Percentiles rank a stretch among this genome's conserved stretches.
Evolutionary conservation across 768 basidiomycete species (phyloP).

Genomic region (Tricholoma saponaceum): DNA sequence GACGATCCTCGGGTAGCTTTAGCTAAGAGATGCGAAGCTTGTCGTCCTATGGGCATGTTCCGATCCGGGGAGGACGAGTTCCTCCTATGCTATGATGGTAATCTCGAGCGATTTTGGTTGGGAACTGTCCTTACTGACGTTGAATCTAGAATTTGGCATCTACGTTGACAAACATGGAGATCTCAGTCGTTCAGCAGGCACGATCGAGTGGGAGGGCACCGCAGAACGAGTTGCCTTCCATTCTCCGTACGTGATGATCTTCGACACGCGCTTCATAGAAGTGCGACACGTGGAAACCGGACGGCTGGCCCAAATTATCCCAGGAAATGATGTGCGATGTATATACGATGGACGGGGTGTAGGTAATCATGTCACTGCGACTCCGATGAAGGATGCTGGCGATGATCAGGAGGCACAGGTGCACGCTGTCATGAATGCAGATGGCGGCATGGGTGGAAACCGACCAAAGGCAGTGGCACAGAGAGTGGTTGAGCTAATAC

Average conservation of each 20-base stretch:
- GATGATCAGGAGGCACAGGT: slow-evolving; percentile 77
- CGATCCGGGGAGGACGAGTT: slow-evolving; percentile 90
- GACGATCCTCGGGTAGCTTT: slow-evolving; percentile 65
- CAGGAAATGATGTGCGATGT: slow-evolving; percentile 79
- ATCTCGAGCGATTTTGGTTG: slow-evolving; percentile 16
- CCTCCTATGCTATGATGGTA: slow-evolving; percentile 89
- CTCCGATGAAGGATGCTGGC: slow-evolving; percentile 59
- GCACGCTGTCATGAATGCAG: slow-evolving; percentile 80
- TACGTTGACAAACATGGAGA: slow-evolving; percentile 94
- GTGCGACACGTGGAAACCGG: slow-evolving; percentile 83
- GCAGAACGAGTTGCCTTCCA: slow-evolving; percentile 91
- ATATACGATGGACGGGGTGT: slow-evolving; percentile 84
- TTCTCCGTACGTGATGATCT: slow-evolving; percentile 84
- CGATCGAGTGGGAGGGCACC: slow-evolving; percentile 94
- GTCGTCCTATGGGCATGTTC: slow-evolving; percentile 92
- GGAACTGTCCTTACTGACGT: slow-evolving; percentile 1
- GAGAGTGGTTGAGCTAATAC: slow-evolving; percentile 75
- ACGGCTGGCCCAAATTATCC: slow-evolving; percentile 80
- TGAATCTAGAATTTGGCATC: slow-evolving; percentile 75
- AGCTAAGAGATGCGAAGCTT: slow-evolving; percentile 83
- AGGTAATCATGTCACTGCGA: slow-evolving; percentile 58
- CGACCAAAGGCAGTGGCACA: slow-evolving; percentile 55
- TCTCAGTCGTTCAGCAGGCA: slow-evolving; percentile 66
- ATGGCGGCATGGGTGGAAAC: slow-evolving; percentile 37
- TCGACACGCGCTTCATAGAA: slow-evolving; percentile 91